Base-by-base conservation (phyloP, 768 basidiomycete genomes). In the Grammothele lineata region DNA sequence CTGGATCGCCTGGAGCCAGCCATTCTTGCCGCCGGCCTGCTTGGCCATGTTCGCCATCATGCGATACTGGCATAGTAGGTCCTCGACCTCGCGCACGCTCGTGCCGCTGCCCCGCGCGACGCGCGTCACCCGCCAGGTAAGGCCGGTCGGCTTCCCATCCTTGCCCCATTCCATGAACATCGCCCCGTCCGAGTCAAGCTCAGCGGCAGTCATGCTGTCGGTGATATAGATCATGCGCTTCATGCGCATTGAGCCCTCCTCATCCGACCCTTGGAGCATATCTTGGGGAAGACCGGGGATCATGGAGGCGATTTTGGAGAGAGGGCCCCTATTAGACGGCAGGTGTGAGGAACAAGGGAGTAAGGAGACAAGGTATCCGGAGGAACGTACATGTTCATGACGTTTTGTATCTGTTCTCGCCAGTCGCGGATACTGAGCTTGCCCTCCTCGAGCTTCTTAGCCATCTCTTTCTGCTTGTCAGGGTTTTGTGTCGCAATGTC, bases 31-130 rank as follows among this genome's bases (percentile, higher is more conserved):
- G 40, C 96, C 96, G 5, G 92, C 94, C 62, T 92, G 87, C 73
- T 93, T 96, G 26, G 95, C 96, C 88, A 99, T 94, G 61, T 91
- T 94, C 44, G 92, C 85, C 91, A 99, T 96, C 89, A 97, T 94
- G 37, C 91, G 81, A 59, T 97, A 96, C 68, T 99, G 96, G 58
- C 91, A 92, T 37, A 99, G 70, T 47, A 97, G 65, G 62, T 99
- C 95, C 65, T 99, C 96, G n/a, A 99, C 95, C 70, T 99, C 96
- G 51, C 92, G 77, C 22, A 99, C 90, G 57, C 82, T 88, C 40
- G 94, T 96, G 25, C 96, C 96, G 57, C 89, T 92, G 36, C 96
- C 96, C 50, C 81, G 76, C 3, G 96, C 96, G 18, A 99, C 91
- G 47, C 94, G 76, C 38, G 81, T 80, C 8, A 96, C 88, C 40